A percentile compares a stretch with the other conserved stretches of the same genome.
phyloP scores from a whole-genome alignment of 305 asterid genomes.

The Lippia alba region DNA sequence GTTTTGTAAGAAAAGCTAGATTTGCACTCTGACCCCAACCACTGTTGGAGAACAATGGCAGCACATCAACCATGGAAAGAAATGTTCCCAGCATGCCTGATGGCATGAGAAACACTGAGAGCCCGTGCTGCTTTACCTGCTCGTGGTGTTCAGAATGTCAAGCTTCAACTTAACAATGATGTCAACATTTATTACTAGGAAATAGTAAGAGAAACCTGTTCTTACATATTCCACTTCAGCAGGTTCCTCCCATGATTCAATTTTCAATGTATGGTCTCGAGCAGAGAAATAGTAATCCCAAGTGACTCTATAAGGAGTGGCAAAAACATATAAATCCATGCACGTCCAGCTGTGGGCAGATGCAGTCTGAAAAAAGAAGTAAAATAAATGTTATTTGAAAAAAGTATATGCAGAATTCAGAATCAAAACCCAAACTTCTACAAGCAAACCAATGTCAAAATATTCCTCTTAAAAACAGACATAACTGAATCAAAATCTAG shows the following conservation, averaged over 20 bases:
- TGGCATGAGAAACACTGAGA: conserved; percentile 98
- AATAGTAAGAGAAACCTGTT: conserved; percentile 1
- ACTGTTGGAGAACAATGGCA: conserved; percentile 94
- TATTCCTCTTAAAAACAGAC: conserved; percentile 16
- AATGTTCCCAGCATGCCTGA: conserved; percentile 99
- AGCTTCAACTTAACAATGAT: conserved; percentile 22
- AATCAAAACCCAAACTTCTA: conserved; percentile 3
- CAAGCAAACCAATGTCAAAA: neutral
- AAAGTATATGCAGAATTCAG: conserved; percentile 6
- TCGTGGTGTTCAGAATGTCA: conserved; percentile 36
- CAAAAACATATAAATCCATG: conserved; percentile 97
- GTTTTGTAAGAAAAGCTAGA: conserved; percentile 82
- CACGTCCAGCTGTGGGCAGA: conserved; percentile 99
- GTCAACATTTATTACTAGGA: neutral
- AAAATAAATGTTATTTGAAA: neutral
- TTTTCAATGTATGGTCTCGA: conserved; percentile 71
- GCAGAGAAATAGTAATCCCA: conserved; percentile 97
- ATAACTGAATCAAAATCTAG: conserved; percentile 15
- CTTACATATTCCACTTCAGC: conserved; percentile 95
- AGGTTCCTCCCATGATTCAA: conserved; percentile 95
- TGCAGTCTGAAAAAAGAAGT: conserved; percentile 58
- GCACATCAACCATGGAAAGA: conserved; percentile 89
- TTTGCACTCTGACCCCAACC: conserved; percentile 98
- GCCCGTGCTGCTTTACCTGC: conserved; percentile 96
- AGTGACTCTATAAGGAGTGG: conserved; percentile 92